Evolutionary conservation across 108 stramenopile genomes (phyloP).

Genomic region (Nitzschia palea): DNA sequence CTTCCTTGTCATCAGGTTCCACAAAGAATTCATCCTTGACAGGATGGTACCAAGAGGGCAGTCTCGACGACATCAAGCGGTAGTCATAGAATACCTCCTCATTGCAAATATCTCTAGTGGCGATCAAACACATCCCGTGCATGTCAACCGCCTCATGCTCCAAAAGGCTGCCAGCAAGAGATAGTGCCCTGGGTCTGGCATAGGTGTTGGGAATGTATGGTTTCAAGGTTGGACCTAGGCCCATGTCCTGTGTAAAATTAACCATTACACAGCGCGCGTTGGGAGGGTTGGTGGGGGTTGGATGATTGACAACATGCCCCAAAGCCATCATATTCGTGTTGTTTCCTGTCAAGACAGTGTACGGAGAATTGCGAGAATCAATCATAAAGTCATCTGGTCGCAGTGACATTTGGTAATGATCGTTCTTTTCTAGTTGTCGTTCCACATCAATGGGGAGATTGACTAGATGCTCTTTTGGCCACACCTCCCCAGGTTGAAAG

Average conservation of each 20-base stretch:
- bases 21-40: conserved; percentile 16
- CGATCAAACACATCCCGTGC: conserved; percentile 77
- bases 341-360: conserved; percentile 61
- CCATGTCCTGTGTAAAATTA: conserved; percentile 65
- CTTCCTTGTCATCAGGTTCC: conserved; percentile 1
- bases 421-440: conserved; percentile 53
- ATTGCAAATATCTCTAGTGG: conserved; percentile 64
- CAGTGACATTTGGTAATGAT: conserved; percentile 72
- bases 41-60: conserved; percentile 67
- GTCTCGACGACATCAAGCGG: conserved; percentile 42
- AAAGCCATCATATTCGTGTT: conserved; percentile 70
- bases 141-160: conserved; percentile 63
- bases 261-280: conserved; percentile 71
- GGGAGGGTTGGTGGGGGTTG: conserved; percentile 44
- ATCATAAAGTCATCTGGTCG: conserved; percentile 80
- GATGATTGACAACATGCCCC: conserved; percentile 86
- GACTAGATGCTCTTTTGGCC: conserved; percentile 73
- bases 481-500: conserved; percentile 80
- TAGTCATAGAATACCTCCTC: conserved; percentile 90
- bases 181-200: conserved; percentile 54
- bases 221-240: conserved; percentile 27
- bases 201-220: conserved; percentile 75
- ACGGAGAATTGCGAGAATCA: conserved; percentile 74
- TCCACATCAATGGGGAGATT: conserved; percentile 49
- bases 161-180: conserved; percentile 35